Evolutionary conservation across 192 early-diverging fungal species (phyloP), one percentile per base, ranked within the genome.

Genomic region (Backusella tuberculispora): DNA sequence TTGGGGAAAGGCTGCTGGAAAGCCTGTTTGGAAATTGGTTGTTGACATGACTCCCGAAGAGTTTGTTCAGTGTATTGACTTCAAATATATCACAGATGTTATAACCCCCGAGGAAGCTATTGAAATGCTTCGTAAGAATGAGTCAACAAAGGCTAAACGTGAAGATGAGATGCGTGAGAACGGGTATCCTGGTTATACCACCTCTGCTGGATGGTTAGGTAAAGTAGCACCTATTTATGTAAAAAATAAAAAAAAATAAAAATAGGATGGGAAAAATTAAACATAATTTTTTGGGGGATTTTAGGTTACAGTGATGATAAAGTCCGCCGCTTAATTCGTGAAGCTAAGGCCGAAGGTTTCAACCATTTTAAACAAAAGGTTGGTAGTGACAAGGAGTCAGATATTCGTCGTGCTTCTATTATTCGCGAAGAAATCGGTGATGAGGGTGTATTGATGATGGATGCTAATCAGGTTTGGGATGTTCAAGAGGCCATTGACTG

Each of bases 391-490:
- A 71, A 76, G 42, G 64, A 77, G 14, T 40, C 65, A 24, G 83
- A 84, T 43, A 76, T 84, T 47, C 69, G 78, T 41, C 83, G 83
- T 45, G 83, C 83, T 13, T 37, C 65, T 26, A 70, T 84, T 63
- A 84, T 84, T 3, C 83, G 83, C 43, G 74, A 78, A 46, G 83
- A 77, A 65, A 80, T 83, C 73, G 83, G 83, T 19, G 65, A 83
- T 3, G 71, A 84, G 10, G 80, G 74, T 38, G 66, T 77, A 12
- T 72, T 84, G 69, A 84, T 84, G 83, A 84, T 84, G 76, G 83
- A 84, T 69, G 83, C 83, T n/a, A 84, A 84, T 76, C 83, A 84
- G 53, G 80, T 84, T 34, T 84, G 83, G 83, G 83, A 80, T 71
- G 83, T 84, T 13, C 50, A 80, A 45, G 74, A 84, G 53, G 83